Conservation (phyloP, 257 asterid species). For the Knoxia roxburghii region DNA sequence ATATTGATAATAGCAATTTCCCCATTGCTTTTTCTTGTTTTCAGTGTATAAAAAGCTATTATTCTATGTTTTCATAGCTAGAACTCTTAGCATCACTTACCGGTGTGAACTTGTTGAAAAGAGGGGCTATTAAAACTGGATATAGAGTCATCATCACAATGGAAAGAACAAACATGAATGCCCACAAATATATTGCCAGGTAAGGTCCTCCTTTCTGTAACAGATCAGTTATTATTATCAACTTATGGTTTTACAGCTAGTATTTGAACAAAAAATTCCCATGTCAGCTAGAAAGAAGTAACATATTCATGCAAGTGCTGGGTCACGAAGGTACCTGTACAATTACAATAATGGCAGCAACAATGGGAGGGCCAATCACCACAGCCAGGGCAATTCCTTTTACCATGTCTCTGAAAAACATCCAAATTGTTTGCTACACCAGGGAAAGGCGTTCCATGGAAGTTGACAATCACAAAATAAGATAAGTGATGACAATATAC, state of each 20-base stretch:
- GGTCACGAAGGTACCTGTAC: slow-evolving; percentile 61
- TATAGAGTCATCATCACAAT: slow-evolving; percentile 94
- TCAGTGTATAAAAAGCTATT: neutral
- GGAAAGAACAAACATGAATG: slow-evolving; percentile 71
- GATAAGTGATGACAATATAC: neutral
- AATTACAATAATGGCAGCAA: slow-evolving; percentile 83
- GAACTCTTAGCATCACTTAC: slow-evolving; percentile 36
- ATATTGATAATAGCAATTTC: neutral
- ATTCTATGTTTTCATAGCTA: neutral
- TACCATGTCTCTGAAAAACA: slow-evolving; percentile 85
- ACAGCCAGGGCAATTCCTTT: slow-evolving; percentile 59
- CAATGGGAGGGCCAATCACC: slow-evolving; percentile 94
- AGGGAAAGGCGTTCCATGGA: slow-evolving; percentile 5
- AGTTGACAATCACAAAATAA: slow-evolving; percentile 5
- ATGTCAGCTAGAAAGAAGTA: neutral
- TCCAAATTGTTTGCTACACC: slow-evolving; percentile 80
- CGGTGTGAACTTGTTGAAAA: slow-evolving; percentile 95
- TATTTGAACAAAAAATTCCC: slow-evolving; percentile 1
- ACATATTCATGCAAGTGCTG: slow-evolving; percentile 8
- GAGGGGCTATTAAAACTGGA: slow-evolving; percentile 93
- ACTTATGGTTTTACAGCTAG: slow-evolving; percentile 1
- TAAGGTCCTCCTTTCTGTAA: slow-evolving; percentile 99
- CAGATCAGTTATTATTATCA: slow-evolving; percentile 18
- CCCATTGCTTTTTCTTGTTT: neutral
- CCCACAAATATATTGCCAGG: slow-evolving; percentile 95